Base-by-base conservation (phyloP, 768 basidiomycete species). In the Tulasnella sp. region DNA sequence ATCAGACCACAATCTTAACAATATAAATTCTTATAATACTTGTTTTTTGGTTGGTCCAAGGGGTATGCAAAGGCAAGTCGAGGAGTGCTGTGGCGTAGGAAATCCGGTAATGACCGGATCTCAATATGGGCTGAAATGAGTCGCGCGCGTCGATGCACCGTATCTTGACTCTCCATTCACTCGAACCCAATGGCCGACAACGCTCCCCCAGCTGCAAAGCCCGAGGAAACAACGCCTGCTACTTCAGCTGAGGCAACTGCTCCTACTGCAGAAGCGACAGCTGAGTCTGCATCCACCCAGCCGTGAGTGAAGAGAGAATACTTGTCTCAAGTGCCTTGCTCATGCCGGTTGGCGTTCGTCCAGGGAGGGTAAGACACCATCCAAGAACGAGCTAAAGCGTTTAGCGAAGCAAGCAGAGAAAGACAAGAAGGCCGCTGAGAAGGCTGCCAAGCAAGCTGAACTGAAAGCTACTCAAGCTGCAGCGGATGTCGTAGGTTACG, bases 341-440 rank as follows among this genome's bases (percentile, higher is more conserved):
- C 1, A 31, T 27, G 34, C n/a, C n/a, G 18, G 3, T 34, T 34
- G 62, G 27, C 36, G 9, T 27, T 27, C 31, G n/a, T 27, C 62
- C 14, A 68, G 62, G 34, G 62, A 68, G 62, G 62, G 31, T 7
- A 68, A 68, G 31, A 34, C 2, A 68, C 94, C 92, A 9, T 91
- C 92, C 78, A 98, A 98, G 87, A 94, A 88, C 83, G 95, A 97
- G 83, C 85, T 95, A 80, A 98, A 99, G 88, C 96, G 95, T 86
- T 91, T 91, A 42, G 93, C 93, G 42, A 98, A 98, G 85, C 93
- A 93, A 72, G 92, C 91, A 18, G 94, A 96, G 86, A 98, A 98
- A 82, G 94, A 92, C 72, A 91, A 91, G 86, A 96, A 95, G 84
- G 92, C 92, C 9, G 94, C 93, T 62, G 96, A 96, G 85, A 93